Base-by-base conservation (phyloP, 2,329 filamentous ascomycete genomes). In the Neofusicoccum laricinum region DNA sequence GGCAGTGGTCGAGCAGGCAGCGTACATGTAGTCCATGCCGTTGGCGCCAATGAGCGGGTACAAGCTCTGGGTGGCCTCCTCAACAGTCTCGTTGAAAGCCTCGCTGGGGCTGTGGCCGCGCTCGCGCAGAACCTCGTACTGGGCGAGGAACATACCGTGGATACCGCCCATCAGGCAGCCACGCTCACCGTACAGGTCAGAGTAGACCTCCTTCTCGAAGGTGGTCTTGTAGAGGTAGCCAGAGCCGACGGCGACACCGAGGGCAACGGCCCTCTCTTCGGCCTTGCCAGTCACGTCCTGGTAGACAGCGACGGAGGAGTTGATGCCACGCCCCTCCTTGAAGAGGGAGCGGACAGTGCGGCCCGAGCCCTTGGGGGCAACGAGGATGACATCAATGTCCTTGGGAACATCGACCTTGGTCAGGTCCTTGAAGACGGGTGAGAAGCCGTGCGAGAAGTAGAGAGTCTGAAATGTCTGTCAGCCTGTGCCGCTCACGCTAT, bases 21-120 rank as follows among this genome's bases (percentile, higher is more conserved):
- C 93, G 86, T 96, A 99, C 95, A 99, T 99, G 93, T 96, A 99
- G 86, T 99, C 95, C 95, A 99, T 98, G 77, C 95, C 95, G 84
- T 98, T 91, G 82, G 87, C 88, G 77, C 94, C 95, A 77, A 99
- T 99, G 77, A 99, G 87, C 69, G 95, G 95, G 88, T 99, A 99
- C 77, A 99, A 86, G 71, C 88, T 92, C 88, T 99, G 95, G 61
- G 95, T 99, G 70, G 95, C 95, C 88, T 99, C 95, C 88, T 99
- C 95, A 72, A 99, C 95, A 71, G 95, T 99, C 92, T 99, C 95
- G 88, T 99, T 99, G 90, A 99, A 99, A 71, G 95, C 95, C 85
- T 99, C 95, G 74, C 90, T 94, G 79, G 95, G 95, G 82, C 87
- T 91, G 90, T 99, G 95, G 82, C 95, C 95, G 73, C 91, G 90